Evolutionary conservation across 1,139 yeast species (phyloP), one percentile per base, ranked within the genome.

Genomic region (Geotrichum aggregatum): DNA sequence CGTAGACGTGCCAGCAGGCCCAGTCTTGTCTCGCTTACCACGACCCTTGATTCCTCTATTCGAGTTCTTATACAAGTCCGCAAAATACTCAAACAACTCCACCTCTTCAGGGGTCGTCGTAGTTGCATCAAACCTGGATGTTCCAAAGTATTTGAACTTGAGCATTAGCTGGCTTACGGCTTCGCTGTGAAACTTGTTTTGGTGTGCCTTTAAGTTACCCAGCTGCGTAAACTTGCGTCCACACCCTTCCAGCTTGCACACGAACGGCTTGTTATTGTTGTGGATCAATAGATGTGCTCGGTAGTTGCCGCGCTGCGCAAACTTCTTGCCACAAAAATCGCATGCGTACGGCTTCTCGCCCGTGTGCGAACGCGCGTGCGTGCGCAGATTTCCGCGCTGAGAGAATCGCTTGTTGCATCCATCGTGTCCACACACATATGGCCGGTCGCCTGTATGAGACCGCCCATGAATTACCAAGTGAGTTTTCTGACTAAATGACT

Each of bases 121-220:
- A 67, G 47, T 66, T 61, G n/a, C 74, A 46, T 75, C 73, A 42
- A 45, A 46, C 44, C 54, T 52, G 44, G 60, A 39, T 7, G 54
- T 48, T 34, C 59, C 54, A 49, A 58, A 57, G 58, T 55, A 62
- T 58, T 64, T 61, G 54, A 69, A 60, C 52, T 62, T 59, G 49
- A 73, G 76, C 5, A 94, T 86, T 60, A 88, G 71, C 46, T 73
- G 73, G 59, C 79, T 80, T 59, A 91, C 75, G 0, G 94, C 82
- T 16, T 79, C 80, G 57, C 81, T 71, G 69, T 91, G 98, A 66
- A 89, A 88, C 62, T 91, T 76, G 69, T 89, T 91, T 66, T 91
- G 98, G 68, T 91, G 98, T 0, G 95, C 86, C 69, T 91, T 91
- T 72, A 91, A 76, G 66, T 91, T 91, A 2, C 97, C 97, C 60